Conservation (phyloP, 2,329 filamentous ascomycete genomes). For the Neonectria neomacrospora region DNA sequence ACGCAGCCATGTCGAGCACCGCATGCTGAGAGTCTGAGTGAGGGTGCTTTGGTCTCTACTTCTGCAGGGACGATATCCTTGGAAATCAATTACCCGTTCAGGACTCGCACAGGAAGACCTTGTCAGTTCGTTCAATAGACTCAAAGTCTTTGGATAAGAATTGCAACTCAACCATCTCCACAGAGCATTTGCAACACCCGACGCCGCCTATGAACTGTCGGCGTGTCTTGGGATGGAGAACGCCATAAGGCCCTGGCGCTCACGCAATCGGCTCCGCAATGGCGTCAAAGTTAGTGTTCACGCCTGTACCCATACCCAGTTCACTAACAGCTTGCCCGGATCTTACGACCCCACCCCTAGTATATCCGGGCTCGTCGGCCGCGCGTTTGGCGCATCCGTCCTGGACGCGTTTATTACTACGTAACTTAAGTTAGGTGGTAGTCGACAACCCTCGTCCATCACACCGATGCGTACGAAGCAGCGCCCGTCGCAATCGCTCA, state of each 20-base stretch:
- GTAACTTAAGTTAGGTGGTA: no score
- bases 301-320: neutral
- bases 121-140: neutral
- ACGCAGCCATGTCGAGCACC: slow-evolving; percentile 19
- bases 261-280: slow-evolving; percentile 31
- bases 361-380: slow-evolving; percentile 10
- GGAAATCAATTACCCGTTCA: neutral
- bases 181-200: slow-evolving; percentile 2
- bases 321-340: slow-evolving; percentile 31
- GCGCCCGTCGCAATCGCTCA: neutral
- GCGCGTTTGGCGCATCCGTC: slow-evolving; percentile 17
- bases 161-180: neutral
- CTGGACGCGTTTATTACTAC: slow-evolving; percentile 1
- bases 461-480: neutral
- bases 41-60: neutral
- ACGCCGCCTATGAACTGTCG: neutral
- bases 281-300: slow-evolving; percentile 38
- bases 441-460: neutral
- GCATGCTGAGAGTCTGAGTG: slow-evolving; percentile 20
- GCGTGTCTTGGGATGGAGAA: slow-evolving; percentile 7
- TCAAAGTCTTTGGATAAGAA: neutral
- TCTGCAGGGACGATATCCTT: neutral
- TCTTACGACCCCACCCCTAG: neutral
- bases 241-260: slow-evolving; percentile 22
- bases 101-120: neutral